phyloP scores from a whole-genome alignment of 345 rosid genomes.

The Eucalyptus decipiens region DNA sequence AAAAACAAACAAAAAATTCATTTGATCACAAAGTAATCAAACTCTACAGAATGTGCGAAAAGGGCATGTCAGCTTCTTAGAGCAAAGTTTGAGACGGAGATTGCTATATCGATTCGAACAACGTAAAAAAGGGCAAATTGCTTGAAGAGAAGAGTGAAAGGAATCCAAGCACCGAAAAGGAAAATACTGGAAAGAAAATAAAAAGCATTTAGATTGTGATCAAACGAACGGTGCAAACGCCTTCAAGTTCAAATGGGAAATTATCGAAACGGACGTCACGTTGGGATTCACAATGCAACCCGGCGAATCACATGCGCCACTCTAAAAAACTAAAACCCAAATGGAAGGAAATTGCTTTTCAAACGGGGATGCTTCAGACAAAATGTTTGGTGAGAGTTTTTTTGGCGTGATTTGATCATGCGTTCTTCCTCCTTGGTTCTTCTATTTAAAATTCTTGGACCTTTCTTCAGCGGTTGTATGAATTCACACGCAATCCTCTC shows the following conservation, averaged over 20 bases:
- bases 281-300: neutral
- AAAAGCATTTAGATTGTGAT: neutral
- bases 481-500: neutral
- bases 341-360: neutral
- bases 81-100: neutral
- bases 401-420: neutral
- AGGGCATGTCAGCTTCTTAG: neutral
- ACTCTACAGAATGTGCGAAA: neutral
- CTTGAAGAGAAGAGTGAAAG: neutral
- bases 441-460: neutral
- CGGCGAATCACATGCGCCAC: neutral
- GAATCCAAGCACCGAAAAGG: neutral
- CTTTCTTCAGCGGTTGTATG: neutral
- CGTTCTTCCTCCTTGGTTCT: neutral
- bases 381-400: neutral
- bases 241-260: neutral
- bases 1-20: neutral
- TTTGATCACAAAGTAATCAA: neutral
- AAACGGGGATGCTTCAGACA: neutral
- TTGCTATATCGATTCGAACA: neutral
- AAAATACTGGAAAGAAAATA: neutral
- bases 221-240: neutral
- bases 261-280: neutral
- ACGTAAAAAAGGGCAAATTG: neutral
- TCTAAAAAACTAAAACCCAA: neutral